Conservation (phyloP, 148 eudicot genomes). For the Nepenthes mirabilis region DNA sequence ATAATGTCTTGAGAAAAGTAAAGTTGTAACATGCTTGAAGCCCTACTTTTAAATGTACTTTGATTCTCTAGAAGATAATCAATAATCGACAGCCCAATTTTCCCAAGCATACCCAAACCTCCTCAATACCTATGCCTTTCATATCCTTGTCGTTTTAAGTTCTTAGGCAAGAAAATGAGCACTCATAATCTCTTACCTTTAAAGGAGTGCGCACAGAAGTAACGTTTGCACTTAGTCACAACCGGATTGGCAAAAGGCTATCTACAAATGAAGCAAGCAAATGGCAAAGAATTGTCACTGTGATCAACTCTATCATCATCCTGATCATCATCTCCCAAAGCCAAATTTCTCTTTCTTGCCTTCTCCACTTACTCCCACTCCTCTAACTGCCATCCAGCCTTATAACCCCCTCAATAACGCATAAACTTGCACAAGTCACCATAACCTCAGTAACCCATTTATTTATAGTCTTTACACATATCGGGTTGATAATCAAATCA, state of each 20-base stretch:
- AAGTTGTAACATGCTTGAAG: no score
- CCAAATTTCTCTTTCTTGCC: conserved; percentile 57
- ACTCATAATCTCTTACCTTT: conserved; percentile 30
- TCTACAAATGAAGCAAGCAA: conserved; percentile 79
- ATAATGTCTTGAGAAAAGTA: no score
- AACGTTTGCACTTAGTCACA: conserved; percentile 75
- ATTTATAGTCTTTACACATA: conserved; percentile 88
- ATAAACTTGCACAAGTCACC: conserved; percentile 94
- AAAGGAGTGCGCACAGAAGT: conserved; percentile 92
- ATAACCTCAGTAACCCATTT: conserved; percentile 95
- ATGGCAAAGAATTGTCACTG: conserved; percentile 57
- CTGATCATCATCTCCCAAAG: conserved; percentile 45
- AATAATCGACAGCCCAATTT: no score
- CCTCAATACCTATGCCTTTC: no score
- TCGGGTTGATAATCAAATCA: conserved; percentile 95
- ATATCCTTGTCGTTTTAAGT: no score
- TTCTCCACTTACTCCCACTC: conserved; percentile 93
- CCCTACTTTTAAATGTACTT: no score
- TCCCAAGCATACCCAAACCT: no score
- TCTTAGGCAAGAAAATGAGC: background rate
- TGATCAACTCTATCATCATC: conserved; percentile 47
- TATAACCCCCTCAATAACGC: conserved; percentile 91
- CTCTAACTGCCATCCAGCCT: conserved; percentile 91
- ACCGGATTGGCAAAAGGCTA: conserved; percentile 80
- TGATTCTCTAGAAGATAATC: no score